Conservation (phyloP, 1,139 yeast species). For the Scheffersomyces titani region DNA sequence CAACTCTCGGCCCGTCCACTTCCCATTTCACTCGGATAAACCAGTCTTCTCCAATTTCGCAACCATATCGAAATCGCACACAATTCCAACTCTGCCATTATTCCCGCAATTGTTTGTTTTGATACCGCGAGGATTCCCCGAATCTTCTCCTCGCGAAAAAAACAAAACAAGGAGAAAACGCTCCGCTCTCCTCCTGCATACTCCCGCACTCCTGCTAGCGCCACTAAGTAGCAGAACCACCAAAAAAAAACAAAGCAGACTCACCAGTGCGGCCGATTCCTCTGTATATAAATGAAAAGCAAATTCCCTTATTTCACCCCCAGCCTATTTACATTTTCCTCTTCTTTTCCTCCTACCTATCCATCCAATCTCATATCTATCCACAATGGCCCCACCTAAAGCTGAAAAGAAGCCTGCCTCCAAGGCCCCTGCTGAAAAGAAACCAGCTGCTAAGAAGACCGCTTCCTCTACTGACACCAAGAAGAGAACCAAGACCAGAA, state of each 20-base stretch:
- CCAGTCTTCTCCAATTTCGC: background rate
- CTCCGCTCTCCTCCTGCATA: background rate
- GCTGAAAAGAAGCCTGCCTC: conserved; percentile 99
- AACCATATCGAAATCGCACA: background rate
- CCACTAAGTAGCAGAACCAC: background rate
- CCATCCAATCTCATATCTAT: conserved; percentile 13
- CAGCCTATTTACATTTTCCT: conserved; percentile 2
- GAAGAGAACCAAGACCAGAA: conserved; percentile 97
- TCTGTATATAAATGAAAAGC: conserved; percentile 60
- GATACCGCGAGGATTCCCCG: background rate
- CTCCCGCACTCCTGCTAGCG: background rate
- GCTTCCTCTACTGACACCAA: conserved; percentile 70
- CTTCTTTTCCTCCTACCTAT: conserved; percentile 7
- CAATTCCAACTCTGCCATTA: background rate
- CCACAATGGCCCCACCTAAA: conserved; percentile 71
- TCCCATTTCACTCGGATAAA: too few relatives aligned
- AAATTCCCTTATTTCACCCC: conserved; percentile 36
- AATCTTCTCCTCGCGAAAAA: background rate
- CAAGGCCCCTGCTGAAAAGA: conserved; percentile 98
- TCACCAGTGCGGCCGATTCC: conserved; percentile 21
- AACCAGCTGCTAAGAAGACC: conserved; percentile 95
- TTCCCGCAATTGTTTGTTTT: background rate
- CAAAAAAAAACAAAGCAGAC: background rate
- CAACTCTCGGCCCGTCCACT: too few relatives aligned
- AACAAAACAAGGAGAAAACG: background rate